These are phyloP conservation scores for Colletotrichum trifolii DNA, from an alignment of 2,329 filamentous ascomycete genomes.

Conservation along the genomic window DNA sequence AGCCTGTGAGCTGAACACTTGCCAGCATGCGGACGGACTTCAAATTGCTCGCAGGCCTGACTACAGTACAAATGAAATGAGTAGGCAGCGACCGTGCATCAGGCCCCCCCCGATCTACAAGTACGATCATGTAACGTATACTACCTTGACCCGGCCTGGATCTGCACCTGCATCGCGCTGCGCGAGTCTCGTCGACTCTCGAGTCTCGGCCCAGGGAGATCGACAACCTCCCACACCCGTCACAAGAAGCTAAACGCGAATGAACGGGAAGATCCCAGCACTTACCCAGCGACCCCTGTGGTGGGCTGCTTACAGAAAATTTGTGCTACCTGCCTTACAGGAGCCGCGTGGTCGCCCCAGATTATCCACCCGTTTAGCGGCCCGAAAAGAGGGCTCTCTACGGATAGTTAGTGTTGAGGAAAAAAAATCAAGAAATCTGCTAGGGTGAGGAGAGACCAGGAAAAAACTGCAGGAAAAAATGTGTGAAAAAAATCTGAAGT, in stretches of 20 bases:
- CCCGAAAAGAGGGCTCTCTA: background rate
- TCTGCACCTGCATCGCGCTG: no score
- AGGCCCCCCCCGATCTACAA: no score
- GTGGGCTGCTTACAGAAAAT: background rate
- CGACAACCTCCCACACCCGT: constrained; percentile 10
- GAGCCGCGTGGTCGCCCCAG: constrained; percentile 30
- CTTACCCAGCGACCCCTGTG: background rate
- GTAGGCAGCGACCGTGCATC: no score
- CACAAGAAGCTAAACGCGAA: constrained; percentile 5
- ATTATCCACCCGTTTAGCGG: constrained; percentile 26
- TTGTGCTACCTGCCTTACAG: background rate
- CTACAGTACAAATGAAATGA: no score
- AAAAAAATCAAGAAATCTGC: background rate
- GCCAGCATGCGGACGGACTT: constrained; percentile 13
- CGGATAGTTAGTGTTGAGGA: no score
- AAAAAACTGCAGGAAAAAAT: background rate
- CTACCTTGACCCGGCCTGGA: background rate
- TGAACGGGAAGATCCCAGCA: constrained; percentile 32
- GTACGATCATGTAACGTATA: no score
- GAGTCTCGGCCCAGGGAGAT: background rate
- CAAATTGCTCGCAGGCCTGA: background rate
- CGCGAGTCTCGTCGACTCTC: no score
- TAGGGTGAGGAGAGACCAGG: background rate
- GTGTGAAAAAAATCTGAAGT: background rate
- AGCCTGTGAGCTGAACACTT: constrained; percentile 7